A percentile compares a stretch with the other conserved stretches of the same genome.
Conservation (phyloP, 2,329 filamentous ascomycete species). For the Verticillium longisporum region DNA sequence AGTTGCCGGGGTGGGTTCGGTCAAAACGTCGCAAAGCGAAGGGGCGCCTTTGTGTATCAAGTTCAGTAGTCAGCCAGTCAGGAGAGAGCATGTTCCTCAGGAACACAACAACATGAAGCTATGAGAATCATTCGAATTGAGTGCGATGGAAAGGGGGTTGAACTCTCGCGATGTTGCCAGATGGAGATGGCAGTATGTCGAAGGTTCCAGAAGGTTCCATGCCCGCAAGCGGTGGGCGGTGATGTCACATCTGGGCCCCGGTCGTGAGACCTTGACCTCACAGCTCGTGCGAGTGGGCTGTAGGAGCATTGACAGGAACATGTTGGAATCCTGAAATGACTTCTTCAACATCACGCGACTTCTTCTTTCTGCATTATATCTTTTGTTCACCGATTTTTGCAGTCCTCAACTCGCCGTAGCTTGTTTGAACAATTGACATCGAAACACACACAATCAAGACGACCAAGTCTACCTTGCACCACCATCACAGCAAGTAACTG, state of each 20-base stretch:
- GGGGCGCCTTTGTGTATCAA: background rate
- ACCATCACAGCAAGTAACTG: background rate
- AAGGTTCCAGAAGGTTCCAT: conserved; percentile 20
- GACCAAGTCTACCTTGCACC: background rate
- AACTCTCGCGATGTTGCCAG: background rate
- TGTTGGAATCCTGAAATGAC: background rate
- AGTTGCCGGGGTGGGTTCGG: background rate
- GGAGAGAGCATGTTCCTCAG: background rate
- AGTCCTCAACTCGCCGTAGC: background rate
- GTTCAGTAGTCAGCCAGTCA: background rate
- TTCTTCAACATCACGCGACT: background rate
- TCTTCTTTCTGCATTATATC: background rate
- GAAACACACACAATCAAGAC: background rate
- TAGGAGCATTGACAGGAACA: background rate
- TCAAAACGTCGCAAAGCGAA: background rate
- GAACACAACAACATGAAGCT: background rate
- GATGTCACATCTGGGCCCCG: conserved; percentile 1
- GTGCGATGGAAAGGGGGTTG: background rate
- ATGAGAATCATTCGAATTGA: background rate
- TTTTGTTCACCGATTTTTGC: no score
- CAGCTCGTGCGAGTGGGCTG: background rate
- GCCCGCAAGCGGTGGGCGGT: background rate
- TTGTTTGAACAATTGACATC: background rate
- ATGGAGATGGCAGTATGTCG: background rate
- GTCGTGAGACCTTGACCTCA: background rate